These are phyloP conservation scores for Melocanna baccifera DNA, from an alignment of 176 grass and related monocot species.

Conservation along the genomic window DNA sequence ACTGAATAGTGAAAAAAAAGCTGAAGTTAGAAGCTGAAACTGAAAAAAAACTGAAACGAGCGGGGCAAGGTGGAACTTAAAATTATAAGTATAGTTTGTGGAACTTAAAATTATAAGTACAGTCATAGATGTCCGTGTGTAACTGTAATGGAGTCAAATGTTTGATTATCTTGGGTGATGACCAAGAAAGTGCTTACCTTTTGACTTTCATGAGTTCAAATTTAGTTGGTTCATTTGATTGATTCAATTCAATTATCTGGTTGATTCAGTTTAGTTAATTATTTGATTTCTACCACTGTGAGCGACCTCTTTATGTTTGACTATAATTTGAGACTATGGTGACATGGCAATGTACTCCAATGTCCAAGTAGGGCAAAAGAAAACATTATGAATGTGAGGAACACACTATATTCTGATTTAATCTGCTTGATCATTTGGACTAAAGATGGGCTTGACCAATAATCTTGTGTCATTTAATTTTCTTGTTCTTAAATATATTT, in stretches of 20 bases:
- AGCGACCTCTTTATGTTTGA: not conserved
- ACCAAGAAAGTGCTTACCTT: not conserved
- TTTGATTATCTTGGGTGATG: not conserved
- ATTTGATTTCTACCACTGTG: not conserved
- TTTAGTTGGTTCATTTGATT: slow-evolving; percentile 1
- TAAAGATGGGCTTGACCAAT: not conserved
- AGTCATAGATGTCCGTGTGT: not conserved
- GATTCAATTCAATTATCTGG: slow-evolving; percentile 7
- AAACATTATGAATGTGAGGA: not conserved
- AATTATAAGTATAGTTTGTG: too few relatives aligned
- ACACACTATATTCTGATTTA: not conserved
- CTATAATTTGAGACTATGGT: not conserved
- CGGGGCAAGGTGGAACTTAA: too few relatives aligned
- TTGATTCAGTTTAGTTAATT: not conserved
- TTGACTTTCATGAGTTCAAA: not conserved
- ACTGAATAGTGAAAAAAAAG: too few relatives aligned
- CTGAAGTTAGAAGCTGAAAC: too few relatives aligned
- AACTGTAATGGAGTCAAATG: slow-evolving; percentile 6
- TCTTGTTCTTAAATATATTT: not conserved
- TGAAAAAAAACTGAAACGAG: too few relatives aligned
- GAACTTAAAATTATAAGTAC: not conserved
- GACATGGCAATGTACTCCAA: not conserved
- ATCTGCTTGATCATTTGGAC: not conserved
- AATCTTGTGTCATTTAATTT: not conserved
- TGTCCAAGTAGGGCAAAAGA: not conserved